Percentiles rank a stretch among this genome's conserved stretches.
phyloP scores from a whole-genome alignment of 345 rosid species.

The Pelargonium nanum region DNA sequence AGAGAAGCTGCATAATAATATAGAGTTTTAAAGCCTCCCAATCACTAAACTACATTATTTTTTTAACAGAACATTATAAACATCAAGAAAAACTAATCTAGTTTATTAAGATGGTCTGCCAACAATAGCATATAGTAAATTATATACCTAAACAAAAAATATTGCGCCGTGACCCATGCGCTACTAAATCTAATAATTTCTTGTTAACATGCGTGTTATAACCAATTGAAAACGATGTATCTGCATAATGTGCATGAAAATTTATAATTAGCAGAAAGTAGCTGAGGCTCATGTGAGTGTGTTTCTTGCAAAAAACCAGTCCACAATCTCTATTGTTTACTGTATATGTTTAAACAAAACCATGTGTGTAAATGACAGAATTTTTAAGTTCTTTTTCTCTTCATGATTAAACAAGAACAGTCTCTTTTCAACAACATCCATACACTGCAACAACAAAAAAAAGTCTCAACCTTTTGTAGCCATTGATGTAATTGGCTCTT shows the following conservation, averaged over 20 bases:
- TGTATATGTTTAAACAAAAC: not conserved
- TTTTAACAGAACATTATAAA: not conserved
- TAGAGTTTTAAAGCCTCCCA: no score
- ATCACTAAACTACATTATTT: no score
- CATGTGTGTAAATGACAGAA: no score
- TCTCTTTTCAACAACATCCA: no score
- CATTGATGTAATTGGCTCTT: slow-evolving; percentile 12
- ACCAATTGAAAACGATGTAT: not conserved
- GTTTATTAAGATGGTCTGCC: not conserved
- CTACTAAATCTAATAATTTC: not conserved
- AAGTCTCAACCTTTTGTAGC: no score
- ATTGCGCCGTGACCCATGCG: not conserved
- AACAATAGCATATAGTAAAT: not conserved
- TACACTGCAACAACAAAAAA: no score
- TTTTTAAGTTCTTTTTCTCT: no score
- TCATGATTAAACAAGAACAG: no score
- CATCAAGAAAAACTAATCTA: no score
- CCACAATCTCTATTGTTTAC: no score
- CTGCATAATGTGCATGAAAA: not conserved
- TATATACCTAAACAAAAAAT: no score
- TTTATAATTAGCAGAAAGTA: not conserved
- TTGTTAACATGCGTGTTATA: not conserved
- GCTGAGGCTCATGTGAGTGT: no score
- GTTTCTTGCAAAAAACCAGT: not conserved
- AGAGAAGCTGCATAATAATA: not conserved